Evolutionary conservation across 2,329 filamentous ascomycete genomes (phyloP).

Genomic region (Xylaria sp.): DNA sequence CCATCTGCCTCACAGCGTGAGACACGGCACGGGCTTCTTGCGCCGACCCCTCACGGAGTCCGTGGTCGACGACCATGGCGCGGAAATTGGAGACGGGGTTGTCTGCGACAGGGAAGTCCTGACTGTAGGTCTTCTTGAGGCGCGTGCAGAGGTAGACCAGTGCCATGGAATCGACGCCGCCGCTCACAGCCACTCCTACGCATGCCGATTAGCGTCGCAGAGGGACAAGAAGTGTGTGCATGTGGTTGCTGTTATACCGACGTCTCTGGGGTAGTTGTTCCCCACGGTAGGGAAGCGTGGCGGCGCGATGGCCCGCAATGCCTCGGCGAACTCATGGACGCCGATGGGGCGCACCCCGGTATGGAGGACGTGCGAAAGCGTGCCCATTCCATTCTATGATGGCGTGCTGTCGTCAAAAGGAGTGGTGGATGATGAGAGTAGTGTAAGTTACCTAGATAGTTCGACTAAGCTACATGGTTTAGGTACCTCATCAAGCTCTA

Average conservation of each 20-base stretch:
- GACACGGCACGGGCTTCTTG: constrained; percentile 63
- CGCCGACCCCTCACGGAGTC: constrained; percentile 62
- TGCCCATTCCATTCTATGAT: constrained; percentile 55
- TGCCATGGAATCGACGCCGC: constrained; percentile 98
- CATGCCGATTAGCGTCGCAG: constrained; percentile 5
- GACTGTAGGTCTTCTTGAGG: constrained; percentile 52
- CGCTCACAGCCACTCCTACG: constrained; percentile 83
- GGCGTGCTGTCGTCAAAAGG: background rate
- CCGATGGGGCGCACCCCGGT: constrained; percentile 54
- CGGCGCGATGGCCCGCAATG: constrained; percentile 60
- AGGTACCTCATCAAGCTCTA: background rate
- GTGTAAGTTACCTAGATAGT: background rate
- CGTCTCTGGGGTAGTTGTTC: constrained; percentile 50
- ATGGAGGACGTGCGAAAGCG: constrained; percentile 54
- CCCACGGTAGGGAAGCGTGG: constrained; percentile 61
- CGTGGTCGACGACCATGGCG: constrained; percentile 68
- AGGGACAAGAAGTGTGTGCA: background rate
- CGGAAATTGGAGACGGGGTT: constrained; percentile 56
- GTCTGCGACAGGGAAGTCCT: constrained; percentile 56
- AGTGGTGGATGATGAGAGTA: background rate
- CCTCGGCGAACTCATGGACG: constrained; percentile 58
- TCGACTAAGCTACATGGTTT: background rate
- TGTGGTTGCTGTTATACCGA: constrained; percentile 55
- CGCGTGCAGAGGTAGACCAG: constrained; percentile 78
- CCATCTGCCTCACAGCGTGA: constrained; percentile 51